Evolutionary conservation across 345 rosid genomes (phyloP).

Genomic region (Gossypium rotundifolium): DNA sequence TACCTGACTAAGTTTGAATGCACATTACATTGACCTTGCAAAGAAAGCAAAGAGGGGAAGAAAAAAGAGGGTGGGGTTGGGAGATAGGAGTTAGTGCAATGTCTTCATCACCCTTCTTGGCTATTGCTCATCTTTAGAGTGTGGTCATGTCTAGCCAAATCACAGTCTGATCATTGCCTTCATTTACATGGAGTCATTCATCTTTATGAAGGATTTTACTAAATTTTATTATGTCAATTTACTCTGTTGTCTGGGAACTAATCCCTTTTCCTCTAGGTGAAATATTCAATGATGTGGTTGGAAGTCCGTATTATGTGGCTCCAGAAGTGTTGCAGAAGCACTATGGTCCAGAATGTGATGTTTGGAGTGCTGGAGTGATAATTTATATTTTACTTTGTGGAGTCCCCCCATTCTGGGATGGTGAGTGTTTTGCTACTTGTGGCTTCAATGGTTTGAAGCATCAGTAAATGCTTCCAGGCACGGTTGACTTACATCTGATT

Average conservation of each 20-base stretch:
- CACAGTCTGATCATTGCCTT: not conserved
- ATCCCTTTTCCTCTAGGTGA: constrained; percentile 43
- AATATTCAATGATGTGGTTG: constrained; percentile 81
- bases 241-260: constrained; percentile 1
- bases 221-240: not conserved
- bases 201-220: not conserved
- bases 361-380: constrained; percentile 99
- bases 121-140: not conserved
- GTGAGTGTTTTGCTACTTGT: constrained; percentile 31
- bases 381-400: constrained; percentile 81
- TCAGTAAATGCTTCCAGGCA: constrained; percentile 7
- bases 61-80: not conserved
- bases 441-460: not conserved
- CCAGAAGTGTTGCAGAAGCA: constrained; percentile 86
- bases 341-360: constrained; percentile 90
- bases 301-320: constrained; percentile 96
- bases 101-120: not conserved
- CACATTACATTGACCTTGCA: not conserved
- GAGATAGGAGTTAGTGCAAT: not conserved
- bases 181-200: constrained; percentile 5
- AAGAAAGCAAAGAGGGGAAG: not conserved
- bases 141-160: not conserved
- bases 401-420: constrained; percentile 99
- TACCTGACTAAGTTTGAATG: not conserved
- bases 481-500: constrained; percentile 14